These are phyloP conservation scores for Saccharomyces hybrid DNA, from an alignment of 1,139 yeast genomes.

Conservation along the genomic window DNA sequence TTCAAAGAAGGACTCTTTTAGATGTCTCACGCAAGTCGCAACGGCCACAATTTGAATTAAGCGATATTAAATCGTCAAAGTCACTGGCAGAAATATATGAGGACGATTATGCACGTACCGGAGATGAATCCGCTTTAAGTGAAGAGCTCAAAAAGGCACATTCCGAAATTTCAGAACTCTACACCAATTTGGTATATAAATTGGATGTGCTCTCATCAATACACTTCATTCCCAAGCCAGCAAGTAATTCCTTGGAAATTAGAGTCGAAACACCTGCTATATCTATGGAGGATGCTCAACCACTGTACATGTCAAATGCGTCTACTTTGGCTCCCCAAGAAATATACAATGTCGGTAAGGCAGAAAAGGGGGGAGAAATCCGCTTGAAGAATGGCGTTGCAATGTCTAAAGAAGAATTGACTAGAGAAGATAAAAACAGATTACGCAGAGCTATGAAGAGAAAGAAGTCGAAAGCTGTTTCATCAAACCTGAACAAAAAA, in stretches of 20 bases:
- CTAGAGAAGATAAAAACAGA: slow-evolving; percentile 80
- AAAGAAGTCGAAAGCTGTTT: slow-evolving; percentile 54
- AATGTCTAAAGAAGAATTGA: slow-evolving; percentile 74
- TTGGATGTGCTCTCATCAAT: slow-evolving; percentile 88
- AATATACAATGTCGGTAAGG: slow-evolving; percentile 57
- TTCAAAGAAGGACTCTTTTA: too few species aligned
- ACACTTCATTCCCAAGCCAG: slow-evolving; percentile 88
- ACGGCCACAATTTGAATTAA: too few species aligned
- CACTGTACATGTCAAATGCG: slow-evolving; percentile 67
- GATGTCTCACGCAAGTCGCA: too few species aligned
- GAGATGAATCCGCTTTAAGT: too few species aligned
- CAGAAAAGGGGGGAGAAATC: slow-evolving; percentile 52
- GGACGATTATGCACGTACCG: too few species aligned
- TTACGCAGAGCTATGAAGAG: slow-evolving; percentile 83
- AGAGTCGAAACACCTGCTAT: slow-evolving; percentile 77
- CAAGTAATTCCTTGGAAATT: slow-evolving; percentile 69
- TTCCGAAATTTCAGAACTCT: too few species aligned
- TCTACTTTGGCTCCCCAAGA: slow-evolving; percentile 94
- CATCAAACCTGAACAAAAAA: slow-evolving; percentile 34
- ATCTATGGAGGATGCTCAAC: slow-evolving; percentile 95
- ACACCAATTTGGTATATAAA: too few species aligned
- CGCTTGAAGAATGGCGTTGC: slow-evolving; percentile 74
- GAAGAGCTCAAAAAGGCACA: too few species aligned
- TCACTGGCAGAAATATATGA: too few species aligned
- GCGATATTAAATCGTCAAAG: too few species aligned